phyloP scores from a whole-genome alignment of 352 stramenopile species.

The Detonula confervacea region DNA sequence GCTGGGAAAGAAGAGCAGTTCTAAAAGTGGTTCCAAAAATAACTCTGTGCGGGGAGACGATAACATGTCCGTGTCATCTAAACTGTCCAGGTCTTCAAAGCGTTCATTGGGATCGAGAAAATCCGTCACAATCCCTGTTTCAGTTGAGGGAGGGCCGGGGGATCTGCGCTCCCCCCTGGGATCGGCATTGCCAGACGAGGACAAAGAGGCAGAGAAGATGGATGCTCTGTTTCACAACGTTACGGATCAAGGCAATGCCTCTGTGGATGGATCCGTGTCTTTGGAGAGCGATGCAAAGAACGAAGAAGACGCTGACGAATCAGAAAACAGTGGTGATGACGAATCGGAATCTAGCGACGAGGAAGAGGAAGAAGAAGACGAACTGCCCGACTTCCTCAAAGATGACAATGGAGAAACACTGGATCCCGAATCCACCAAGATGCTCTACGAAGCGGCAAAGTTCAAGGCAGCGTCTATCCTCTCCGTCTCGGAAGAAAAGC shows the following conservation, averaged over 20 bases:
- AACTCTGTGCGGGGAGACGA: conserved; percentile 37
- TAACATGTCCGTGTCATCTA: conserved; percentile 51
- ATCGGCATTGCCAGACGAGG: not conserved
- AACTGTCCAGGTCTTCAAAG: conserved; percentile 48
- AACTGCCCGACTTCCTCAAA: conserved; percentile 51
- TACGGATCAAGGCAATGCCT: conserved; percentile 30
- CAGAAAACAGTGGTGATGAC: conserved; percentile 30
- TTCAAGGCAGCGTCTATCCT: conserved; percentile 60
- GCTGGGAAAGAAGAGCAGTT: conserved; percentile 38
- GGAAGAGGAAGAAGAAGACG: conserved; percentile 53
- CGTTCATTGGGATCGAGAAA: conserved; percentile 40
- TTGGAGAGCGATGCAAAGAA: conserved; percentile 28
- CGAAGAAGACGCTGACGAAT: conserved; percentile 40
- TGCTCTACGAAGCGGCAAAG: conserved; percentile 51
- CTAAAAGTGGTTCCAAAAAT: conserved; percentile 2
- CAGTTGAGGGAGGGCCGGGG: conserved; percentile 27
- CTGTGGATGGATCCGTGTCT: conserved; percentile 50
- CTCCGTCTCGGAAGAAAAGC: conserved; percentile 53
- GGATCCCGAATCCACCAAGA: conserved; percentile 44
- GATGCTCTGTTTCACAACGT: conserved; percentile 38
- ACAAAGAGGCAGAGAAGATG: not conserved
- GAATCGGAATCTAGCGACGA: conserved; percentile 30
- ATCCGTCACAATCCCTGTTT: conserved; percentile 17
- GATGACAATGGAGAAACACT: conserved; percentile 34
- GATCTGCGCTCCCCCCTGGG: not conserved